Evolutionary conservation across 257 asterid genomes (phyloP).

Genomic region (Coffea eugenioides): DNA sequence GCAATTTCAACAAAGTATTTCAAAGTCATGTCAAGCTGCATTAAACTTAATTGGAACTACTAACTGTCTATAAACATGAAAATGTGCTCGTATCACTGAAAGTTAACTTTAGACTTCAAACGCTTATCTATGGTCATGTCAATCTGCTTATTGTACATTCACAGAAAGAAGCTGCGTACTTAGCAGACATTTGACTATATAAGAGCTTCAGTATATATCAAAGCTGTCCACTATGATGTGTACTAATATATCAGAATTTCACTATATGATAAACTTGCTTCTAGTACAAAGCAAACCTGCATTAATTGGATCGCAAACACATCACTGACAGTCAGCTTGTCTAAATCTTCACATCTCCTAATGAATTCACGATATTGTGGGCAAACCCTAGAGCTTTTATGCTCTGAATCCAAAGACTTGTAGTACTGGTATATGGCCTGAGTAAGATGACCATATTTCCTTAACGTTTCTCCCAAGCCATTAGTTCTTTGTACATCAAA

Average conservation of each 20-base stretch:
- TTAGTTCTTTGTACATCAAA: slow-evolving; percentile 90
- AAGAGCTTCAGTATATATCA: not conserved
- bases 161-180: no score
- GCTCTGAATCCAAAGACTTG: slow-evolving; percentile 50
- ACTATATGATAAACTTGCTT: not conserved
- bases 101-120: no score
- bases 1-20: not conserved
- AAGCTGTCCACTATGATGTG: no score
- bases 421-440: slow-evolving; percentile 73
- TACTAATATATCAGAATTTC: no score
- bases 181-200: not conserved
- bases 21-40: not conserved
- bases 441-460: slow-evolving; percentile 81
- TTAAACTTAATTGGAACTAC: not conserved
- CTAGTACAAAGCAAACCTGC: slow-evolving; percentile 62
- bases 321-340: slow-evolving; percentile 82
- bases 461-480: slow-evolving; percentile 86
- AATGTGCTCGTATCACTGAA: not conserved
- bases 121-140: no score
- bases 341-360: slow-evolving; percentile 73
- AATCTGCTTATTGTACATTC: no score
- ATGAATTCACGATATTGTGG: slow-evolving; percentile 63
- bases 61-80: not conserved
- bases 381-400: slow-evolving; percentile 44
- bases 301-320: slow-evolving; percentile 94